Percentiles rank a stretch among this genome's conserved stretches.
phyloP scores from a whole-genome alignment of 2,329 filamentous ascomycete species.

The Penicillium sp. region DNA sequence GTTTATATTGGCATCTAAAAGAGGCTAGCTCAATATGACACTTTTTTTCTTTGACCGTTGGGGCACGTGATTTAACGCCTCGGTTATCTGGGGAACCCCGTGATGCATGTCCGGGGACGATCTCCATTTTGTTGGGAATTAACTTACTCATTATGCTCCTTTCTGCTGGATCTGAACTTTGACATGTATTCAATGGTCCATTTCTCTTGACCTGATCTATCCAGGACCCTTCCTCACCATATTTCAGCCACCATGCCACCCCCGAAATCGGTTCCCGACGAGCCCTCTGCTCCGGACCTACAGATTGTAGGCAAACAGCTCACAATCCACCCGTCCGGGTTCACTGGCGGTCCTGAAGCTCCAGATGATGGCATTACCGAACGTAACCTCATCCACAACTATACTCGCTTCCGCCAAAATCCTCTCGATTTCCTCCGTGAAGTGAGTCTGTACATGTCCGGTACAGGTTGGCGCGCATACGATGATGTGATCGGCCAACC shows the following conservation, averaged over 20 bases:
- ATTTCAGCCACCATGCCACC: constrained; percentile 26
- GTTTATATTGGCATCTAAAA: constrained; percentile 8
- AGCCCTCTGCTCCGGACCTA: constrained; percentile 62
- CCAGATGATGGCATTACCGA: constrained; percentile 47
- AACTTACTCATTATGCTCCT: not conserved
- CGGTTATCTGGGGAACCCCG: constrained; percentile 27
- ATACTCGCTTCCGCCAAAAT: constrained; percentile 75
- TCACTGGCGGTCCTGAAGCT: constrained; percentile 35
- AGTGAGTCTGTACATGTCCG: constrained; percentile 86
- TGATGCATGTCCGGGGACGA: constrained; percentile 19
- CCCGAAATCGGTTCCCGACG: constrained; percentile 26
- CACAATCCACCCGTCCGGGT: constrained; percentile 68
- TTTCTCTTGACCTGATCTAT: constrained; percentile 2
- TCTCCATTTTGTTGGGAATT: constrained; percentile 25
- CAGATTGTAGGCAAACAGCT: constrained; percentile 70
- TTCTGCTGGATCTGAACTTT: constrained; percentile 1
- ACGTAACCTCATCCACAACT: constrained; percentile 58
- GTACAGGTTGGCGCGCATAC: constrained; percentile 92
- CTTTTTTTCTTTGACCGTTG: not conserved
- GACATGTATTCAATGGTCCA: constrained; percentile 3
- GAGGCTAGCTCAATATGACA: not conserved
- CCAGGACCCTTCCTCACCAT: not conserved
- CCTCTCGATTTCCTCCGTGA: constrained; percentile 81
- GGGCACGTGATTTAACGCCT: constrained; percentile 23
- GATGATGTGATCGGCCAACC: constrained; percentile 85